Base-by-base conservation (phyloP, 164 flowering plant genomes). In the Hamamelis virginiana region DNA sequence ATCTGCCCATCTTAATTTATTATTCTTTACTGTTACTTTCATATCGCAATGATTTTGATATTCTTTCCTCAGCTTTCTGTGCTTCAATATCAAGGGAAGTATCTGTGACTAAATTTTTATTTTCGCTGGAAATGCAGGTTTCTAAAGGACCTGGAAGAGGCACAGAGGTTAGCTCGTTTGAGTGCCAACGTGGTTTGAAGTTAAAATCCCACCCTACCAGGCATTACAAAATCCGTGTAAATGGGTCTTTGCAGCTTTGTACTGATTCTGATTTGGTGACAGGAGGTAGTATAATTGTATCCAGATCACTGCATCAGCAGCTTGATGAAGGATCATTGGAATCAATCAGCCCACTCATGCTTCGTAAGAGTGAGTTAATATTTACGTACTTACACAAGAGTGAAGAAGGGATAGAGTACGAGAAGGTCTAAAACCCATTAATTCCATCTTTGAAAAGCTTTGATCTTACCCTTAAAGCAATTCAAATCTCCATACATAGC, bases 111-210 rank as follows among this genome's bases (percentile, higher is more conserved):
- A 33, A 33, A 33, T 33, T 33, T 33, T 33, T 23, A 19, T 47
- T 18, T 59, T 45, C 4, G 14, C 14, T 48, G 47, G 3, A 33
- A 56, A 9, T 74, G 63, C 74, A 88, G 90, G 79, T 88, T 88
- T 72, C 59, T 89, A 66, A 87, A 82, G 76, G 93, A 89, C 77
- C 83, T 89, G 22, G 91, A 89, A 81, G 91, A 87, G 76, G 93
- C 91, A 57, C 89, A 89, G 73, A 82, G 85, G 74, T 65, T 85
- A 45, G 67, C 77, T 59, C 79, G 85, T 14, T 73, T 83, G 25
- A 85, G 84, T 80, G 56, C 75, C 50, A 74, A 64, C 57, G 44
- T 83, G 44, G 72, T 86, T 28, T 87, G 78, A 82, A 70, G 26
- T 22, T 44, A 0, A 45, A 26, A 14, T 18, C 45, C 19, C 52